Evolutionary conservation across 371 early-diverging fungal genomes (phyloP).

Genomic region (Smittium culicis): DNA sequence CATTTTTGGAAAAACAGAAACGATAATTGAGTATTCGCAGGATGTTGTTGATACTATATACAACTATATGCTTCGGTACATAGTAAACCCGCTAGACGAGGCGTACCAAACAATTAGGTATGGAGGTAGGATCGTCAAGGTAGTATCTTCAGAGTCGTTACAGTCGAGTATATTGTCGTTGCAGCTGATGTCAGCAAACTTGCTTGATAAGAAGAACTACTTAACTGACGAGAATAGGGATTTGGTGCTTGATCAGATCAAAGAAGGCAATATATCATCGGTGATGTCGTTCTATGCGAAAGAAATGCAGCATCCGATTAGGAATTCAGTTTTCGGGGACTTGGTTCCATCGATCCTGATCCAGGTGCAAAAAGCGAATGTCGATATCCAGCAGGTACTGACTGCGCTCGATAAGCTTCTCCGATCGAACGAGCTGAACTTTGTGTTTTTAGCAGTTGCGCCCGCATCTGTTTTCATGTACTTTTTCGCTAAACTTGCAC

Average conservation of each 20-base stretch:
- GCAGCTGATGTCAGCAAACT: conserved; percentile 76
- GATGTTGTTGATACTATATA: conserved; percentile 9
- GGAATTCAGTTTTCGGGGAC: conserved; percentile 49
- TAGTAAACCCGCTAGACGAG: conserved; percentile 55
- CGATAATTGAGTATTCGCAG: conserved; percentile 11
- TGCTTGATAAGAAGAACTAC: conserved; percentile 40
- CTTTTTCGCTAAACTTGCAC: conserved; percentile 11
- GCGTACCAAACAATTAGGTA: conserved; percentile 80
- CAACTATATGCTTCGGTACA: conserved; percentile 43
- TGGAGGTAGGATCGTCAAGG: conserved; percentile 47
- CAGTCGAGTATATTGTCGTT: conserved; percentile 69
- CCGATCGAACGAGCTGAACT: conserved; percentile 88
- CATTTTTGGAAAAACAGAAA: conserved; percentile 16
- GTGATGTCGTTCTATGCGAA: conserved; percentile 3
- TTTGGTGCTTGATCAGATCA: conserved; percentile 24
- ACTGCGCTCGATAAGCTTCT: conserved; percentile 84
- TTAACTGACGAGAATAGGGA: conserved; percentile 26
- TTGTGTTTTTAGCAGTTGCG: conserved; percentile 60
- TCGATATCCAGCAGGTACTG: conserved; percentile 84
- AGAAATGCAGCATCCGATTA: conserved; percentile 38
- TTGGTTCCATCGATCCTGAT: conserved; percentile 75
- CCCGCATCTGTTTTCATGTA: conserved; percentile 38
- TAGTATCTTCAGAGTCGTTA: conserved; percentile 61
- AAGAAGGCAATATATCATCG: conserved; percentile 11
- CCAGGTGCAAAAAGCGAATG: conserved; percentile 79